Conservation (phyloP, 139 green algal species). For the Chlamydomonas sp. region DNA sequence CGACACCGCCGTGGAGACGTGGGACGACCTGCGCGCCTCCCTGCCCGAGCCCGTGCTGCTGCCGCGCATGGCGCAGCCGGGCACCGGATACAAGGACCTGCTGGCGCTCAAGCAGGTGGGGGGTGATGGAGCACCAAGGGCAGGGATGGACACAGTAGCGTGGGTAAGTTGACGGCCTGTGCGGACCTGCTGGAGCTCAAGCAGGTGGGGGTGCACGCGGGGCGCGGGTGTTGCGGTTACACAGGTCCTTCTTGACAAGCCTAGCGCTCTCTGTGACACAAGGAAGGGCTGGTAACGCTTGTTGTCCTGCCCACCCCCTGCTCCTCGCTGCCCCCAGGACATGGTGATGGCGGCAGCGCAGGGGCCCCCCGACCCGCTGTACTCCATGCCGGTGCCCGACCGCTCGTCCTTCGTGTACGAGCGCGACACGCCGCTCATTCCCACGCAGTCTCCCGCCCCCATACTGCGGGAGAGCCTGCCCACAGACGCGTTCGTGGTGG, state of each 20-base stretch:
- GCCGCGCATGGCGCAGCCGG: constrained; percentile 8
- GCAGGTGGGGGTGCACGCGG: neutral
- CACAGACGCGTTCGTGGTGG: neutral
- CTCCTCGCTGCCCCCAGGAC: constrained; percentile 7
- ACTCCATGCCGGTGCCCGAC: constrained; percentile 38
- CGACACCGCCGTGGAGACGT: constrained; percentile 37
- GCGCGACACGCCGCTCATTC: constrained; percentile 41
- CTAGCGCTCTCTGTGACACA: no score
- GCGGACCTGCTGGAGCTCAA: constrained; percentile 21
- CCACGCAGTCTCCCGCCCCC: constrained; percentile 41
- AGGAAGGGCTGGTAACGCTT: no score
- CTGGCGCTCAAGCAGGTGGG: constrained; percentile 24
- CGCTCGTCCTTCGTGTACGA: constrained; percentile 41
- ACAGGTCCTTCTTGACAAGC: no score
- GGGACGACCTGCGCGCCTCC: constrained; percentile 46
- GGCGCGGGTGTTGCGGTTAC: no score
- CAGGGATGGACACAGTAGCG: no score
- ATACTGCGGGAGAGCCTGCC: constrained; percentile 40
- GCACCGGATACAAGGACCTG: constrained; percentile 44
- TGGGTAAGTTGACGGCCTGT: no score
- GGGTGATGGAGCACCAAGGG: neutral
- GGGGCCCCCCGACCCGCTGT: constrained; percentile 38
- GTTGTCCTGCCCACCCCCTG: no score
- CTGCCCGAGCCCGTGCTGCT: constrained; percentile 44
- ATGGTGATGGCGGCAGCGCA: constrained; percentile 21